Evolutionary conservation across 1,284 basidiomycete species (phyloP).

Genomic region (Hypsizygus ulmarius): DNA sequence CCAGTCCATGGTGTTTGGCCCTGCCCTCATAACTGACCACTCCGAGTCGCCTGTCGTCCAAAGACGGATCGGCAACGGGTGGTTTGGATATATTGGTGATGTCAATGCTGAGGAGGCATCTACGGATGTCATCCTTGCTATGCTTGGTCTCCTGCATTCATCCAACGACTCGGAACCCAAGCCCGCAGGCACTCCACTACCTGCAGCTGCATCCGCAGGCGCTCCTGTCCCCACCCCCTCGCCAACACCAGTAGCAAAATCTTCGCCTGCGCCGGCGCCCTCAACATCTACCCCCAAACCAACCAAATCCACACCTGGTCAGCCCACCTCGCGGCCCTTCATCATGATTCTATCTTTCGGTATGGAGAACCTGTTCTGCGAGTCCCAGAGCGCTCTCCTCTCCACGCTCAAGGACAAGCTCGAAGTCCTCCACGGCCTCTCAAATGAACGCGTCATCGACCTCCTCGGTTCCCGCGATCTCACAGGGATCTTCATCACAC

Average conservation of each 20-base stretch:
- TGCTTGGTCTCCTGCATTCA: constrained; percentile 31
- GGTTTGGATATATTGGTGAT: constrained; percentile 34
- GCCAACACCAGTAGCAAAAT: background rate
- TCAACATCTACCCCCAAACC: background rate
- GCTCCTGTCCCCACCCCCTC: background rate
- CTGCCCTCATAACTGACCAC: constrained; percentile 18
- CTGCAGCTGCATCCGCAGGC: background rate
- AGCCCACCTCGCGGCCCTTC: constrained; percentile 18
- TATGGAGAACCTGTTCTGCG: constrained; percentile 19
- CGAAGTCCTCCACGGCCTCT: constrained; percentile 23
- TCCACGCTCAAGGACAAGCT: constrained; percentile 21
- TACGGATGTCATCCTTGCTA: constrained; percentile 29
- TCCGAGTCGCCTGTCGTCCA: constrained; percentile 30
- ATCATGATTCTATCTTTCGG: constrained; percentile 26
- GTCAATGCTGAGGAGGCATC: constrained; percentile 30
- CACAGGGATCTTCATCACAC: constrained; percentile 28
- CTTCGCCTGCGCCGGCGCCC: background rate
- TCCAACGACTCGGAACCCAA: background rate
- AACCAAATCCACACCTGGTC: background rate
- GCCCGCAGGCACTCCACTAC: background rate
- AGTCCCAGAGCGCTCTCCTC: constrained; percentile 20
- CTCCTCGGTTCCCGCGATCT: constrained; percentile 26
- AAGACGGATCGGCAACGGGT: constrained; percentile 29
- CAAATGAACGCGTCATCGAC: constrained; percentile 20
- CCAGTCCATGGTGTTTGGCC: constrained; percentile 24